phyloP scores from a whole-genome alignment of 257 asterid species.

The Solanum virginianum region DNA sequence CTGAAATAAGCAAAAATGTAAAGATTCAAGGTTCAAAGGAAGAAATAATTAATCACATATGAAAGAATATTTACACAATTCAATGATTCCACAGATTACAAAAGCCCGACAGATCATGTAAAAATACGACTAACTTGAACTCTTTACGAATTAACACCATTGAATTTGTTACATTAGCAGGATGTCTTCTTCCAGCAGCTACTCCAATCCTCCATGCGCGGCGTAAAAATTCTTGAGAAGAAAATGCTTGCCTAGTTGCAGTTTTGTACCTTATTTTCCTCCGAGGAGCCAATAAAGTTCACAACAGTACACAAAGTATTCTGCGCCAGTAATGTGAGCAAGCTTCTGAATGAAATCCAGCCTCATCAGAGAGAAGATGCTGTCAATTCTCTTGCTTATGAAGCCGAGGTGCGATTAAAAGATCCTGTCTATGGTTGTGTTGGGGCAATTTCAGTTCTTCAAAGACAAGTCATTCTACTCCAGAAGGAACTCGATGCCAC shows the following conservation, averaged over 20 bases:
- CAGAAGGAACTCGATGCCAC: conserved; percentile 16
- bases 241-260: conserved; percentile 12
- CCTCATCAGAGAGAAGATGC: conserved; percentile 20
- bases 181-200: not conserved
- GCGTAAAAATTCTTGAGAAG: conserved; percentile 20
- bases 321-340: conserved; percentile 18
- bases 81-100: not conserved
- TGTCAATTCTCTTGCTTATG: conserved; percentile 14
- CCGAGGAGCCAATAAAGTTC: conserved; percentile 14
- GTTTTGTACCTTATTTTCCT: conserved; percentile 17
- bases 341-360: conserved; percentile 8
- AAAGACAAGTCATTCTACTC: conserved; percentile 8
- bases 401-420: conserved; percentile 10
- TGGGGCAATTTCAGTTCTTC: conserved; percentile 17
- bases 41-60: no score
- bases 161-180: not conserved
- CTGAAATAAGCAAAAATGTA: not conserved
- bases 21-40: not conserved
- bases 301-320: conserved; percentile 19
- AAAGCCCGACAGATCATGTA: not conserved
- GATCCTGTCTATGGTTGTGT: conserved; percentile 21
- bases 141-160: not conserved
- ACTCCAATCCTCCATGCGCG: conserved; percentile 13
- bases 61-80: no score
- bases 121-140: not conserved